phyloP scores from a whole-genome alignment of 768 basidiomycete genomes.

The Agrocybe pediades region DNA sequence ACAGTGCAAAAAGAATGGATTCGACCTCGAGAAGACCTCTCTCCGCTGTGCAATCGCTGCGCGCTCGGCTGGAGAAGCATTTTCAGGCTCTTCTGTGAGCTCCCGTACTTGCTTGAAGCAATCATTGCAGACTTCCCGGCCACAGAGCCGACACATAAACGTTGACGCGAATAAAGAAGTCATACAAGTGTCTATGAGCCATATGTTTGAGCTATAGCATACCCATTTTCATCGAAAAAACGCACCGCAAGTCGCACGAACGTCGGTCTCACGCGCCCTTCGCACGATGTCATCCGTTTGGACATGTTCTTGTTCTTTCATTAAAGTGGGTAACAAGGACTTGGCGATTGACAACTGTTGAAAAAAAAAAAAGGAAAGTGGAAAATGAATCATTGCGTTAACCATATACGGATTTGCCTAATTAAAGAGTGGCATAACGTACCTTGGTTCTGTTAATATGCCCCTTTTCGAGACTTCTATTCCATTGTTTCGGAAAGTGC shows the following conservation, averaged over 20 bases:
- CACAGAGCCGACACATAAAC: conserved; percentile 92
- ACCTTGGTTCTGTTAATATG: conserved; percentile 70
- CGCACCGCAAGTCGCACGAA: conserved; percentile 84
- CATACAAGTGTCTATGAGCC: conserved; percentile 84
- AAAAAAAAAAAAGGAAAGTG: neutral
- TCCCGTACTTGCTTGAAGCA: conserved; percentile 75
- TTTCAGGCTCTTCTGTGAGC: conserved; percentile 55
- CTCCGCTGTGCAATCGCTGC: conserved; percentile 50
- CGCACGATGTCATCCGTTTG: conserved; percentile 59
- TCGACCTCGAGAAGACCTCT: conserved; percentile 63
- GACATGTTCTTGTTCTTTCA: conserved; percentile 65
- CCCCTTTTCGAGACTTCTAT: conserved; percentile 48
- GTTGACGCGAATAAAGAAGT: conserved; percentile 89
- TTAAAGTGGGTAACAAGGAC: conserved; percentile 67
- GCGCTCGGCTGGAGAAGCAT: conserved; percentile 48
- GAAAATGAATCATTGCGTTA: no score
- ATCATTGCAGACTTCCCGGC: conserved; percentile 85
- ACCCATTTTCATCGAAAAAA: conserved; percentile 3
- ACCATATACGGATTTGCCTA: no score
- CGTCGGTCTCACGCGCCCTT: conserved; percentile 77
- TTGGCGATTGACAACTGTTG: conserved; percentile 65
- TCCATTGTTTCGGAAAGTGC: conserved; percentile 71
- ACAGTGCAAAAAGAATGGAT: conserved; percentile 77
- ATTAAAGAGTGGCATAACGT: no score
- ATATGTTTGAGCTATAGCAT: conserved; percentile 8